Evolutionary conservation across 2,329 filamentous ascomycete genomes (phyloP).

Genomic region (Alternaria atra): DNA sequence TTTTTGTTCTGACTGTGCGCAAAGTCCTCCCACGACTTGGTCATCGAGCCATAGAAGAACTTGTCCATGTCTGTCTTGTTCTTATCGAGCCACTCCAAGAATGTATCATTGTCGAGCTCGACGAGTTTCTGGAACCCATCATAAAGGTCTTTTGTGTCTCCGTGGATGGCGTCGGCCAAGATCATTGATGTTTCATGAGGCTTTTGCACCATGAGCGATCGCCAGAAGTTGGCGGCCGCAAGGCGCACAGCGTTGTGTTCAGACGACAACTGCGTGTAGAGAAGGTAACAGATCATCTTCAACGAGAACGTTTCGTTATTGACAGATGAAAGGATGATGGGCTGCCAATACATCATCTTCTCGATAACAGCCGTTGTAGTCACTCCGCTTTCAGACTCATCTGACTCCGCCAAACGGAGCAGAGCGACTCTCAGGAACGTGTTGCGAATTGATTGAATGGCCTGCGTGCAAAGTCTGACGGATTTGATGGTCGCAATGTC

Average conservation of each 20-base stretch:
- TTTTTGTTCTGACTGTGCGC: constrained; percentile 81
- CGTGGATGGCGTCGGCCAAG: constrained; percentile 74
- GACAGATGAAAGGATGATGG: constrained; percentile 81
- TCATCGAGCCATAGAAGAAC: constrained; percentile 83
- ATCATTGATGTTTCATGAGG: constrained; percentile 80
- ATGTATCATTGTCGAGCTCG: constrained; percentile 87
- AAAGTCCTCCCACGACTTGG: constrained; percentile 87
- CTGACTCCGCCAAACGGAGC: constrained; percentile 82
- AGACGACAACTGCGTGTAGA: constrained; percentile 88
- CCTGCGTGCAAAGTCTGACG: constrained; percentile 89
- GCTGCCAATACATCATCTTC: constrained; percentile 95
- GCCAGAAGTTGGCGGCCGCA: constrained; percentile 83
- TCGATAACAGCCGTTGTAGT: constrained; percentile 78
- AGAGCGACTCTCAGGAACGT: constrained; percentile 83
- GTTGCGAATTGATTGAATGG: constrained; percentile 76
- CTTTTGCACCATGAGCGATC: constrained; percentile 94
- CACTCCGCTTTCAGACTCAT: constrained; percentile 69
- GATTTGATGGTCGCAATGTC: constrained; percentile 83
- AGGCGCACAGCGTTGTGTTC: constrained; percentile 71
- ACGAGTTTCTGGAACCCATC: constrained; percentile 84
- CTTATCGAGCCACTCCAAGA: constrained; percentile 86
- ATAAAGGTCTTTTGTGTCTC: constrained; percentile 75
- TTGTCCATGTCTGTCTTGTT: constrained; percentile 80
- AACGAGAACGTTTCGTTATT: constrained; percentile 83
- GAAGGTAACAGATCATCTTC: constrained; percentile 87